These are phyloP conservation scores for Apiotrichum gamsii DNA, from an alignment of 1,284 basidiomycete genomes.

Conservation along the genomic window DNA sequence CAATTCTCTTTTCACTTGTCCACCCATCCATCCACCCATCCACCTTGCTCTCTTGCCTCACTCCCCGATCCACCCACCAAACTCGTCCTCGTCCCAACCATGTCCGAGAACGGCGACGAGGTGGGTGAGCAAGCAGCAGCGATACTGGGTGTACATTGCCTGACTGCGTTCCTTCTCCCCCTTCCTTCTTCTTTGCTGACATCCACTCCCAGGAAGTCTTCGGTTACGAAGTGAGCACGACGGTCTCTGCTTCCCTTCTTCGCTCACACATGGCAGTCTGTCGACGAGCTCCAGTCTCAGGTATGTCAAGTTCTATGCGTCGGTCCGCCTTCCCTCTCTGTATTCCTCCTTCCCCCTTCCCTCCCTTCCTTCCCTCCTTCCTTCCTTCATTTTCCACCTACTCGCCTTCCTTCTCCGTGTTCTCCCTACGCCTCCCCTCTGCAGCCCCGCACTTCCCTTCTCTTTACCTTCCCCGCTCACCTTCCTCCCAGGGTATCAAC, in stretches of 20 bases:
- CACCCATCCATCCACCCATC: not conserved
- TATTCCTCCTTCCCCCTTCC: not conserved
- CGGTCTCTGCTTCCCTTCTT: no score
- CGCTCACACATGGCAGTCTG: constrained; percentile 53
- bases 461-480: not conserved
- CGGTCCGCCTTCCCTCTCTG: constrained; percentile 3
- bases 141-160: not conserved
- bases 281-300: constrained; percentile 83
- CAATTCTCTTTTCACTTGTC: not conserved
- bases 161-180: not conserved
- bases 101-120: constrained; percentile 34
- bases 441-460: not conserved
- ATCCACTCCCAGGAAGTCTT: constrained; percentile 11
- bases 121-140: constrained; percentile 12
- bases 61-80: not conserved
- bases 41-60: not conserved
- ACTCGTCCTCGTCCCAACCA: constrained; percentile 3
- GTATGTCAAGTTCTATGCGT: no score
- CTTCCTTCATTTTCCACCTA: not conserved
- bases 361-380: not conserved
- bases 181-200: no score
- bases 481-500: constrained; percentile 72
- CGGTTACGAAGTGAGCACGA: constrained; percentile 18
- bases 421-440: not conserved
- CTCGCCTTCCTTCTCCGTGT: not conserved